Percentiles rank a stretch among this genome's conserved stretches.
Evolutionary conservation across 257 asterid species (phyloP).

Genomic region (Forsythia suspensa): DNA sequence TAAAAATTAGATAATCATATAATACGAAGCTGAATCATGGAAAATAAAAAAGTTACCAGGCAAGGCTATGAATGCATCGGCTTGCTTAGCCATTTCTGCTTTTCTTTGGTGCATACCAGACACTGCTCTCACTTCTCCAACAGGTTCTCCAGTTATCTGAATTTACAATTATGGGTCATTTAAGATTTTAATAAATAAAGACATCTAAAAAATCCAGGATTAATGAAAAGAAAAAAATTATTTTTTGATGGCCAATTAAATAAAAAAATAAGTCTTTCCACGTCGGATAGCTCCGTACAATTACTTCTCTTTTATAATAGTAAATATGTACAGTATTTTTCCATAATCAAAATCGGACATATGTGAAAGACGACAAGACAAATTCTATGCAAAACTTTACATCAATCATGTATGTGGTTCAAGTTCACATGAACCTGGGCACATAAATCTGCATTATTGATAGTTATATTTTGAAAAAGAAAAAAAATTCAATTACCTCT

Average conservation of each 20-base stretch:
- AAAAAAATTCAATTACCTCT: constrained; percentile 59
- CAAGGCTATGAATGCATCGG: constrained; percentile 90
- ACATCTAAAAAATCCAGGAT: too few species aligned
- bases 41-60: constrained; percentile 50
- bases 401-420: neutral
- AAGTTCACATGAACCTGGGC: neutral
- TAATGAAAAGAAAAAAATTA: too few species aligned
- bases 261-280: neutral
- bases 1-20: neutral
- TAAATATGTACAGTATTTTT: too few species aligned
- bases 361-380: neutral
- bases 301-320: too few species aligned
- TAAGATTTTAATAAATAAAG: neutral
- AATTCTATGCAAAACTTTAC: neutral
- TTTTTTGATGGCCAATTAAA: neutral
- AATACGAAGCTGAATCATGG: neutral
- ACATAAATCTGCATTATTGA: neutral
- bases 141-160: constrained; percentile 89
- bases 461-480: neutral
- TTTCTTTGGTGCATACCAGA: constrained; percentile 93
- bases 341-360: neutral
- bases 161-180: neutral
- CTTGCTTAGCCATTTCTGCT: constrained; percentile 96
- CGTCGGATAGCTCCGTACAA: too few species aligned
- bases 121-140: constrained; percentile 92